These are phyloP conservation scores for Eimeria necatrix DNA, from an alignment of 169 alveolate genomes.

Conservation along the genomic window DNA sequence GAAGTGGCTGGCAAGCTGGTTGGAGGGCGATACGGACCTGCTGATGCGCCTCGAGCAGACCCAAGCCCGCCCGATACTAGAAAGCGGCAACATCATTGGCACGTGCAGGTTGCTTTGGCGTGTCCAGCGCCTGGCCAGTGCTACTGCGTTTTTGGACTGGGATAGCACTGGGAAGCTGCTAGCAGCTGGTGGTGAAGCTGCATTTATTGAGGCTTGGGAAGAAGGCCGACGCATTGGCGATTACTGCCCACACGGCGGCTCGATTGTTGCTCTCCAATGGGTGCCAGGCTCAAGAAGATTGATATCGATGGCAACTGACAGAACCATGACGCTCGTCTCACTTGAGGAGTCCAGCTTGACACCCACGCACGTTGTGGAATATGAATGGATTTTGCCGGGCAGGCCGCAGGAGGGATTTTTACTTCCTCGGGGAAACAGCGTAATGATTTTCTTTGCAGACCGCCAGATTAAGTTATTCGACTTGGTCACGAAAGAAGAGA, in stretches of 20 bases:
- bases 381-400: conserved; percentile 64
- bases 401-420: conserved; percentile 69
- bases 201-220: conserved; percentile 68
- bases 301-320: conserved; percentile 63
- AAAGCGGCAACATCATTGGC: conserved; percentile 59
- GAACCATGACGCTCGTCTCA: conserved; percentile 49
- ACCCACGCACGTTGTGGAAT: conserved; percentile 56
- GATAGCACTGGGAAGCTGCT: conserved; percentile 65
- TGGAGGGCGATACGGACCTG: conserved; percentile 44
- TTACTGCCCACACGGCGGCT: conserved; percentile 62
- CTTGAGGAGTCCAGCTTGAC: conserved; percentile 17
- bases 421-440: conserved; percentile 11
- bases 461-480: conserved; percentile 61
- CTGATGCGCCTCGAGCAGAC: conserved; percentile 68
- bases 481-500: conserved; percentile 56
- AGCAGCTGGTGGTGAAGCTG: conserved; percentile 58
- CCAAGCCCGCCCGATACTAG: conserved; percentile 56
- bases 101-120: conserved; percentile 63
- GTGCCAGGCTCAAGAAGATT: conserved; percentile 36
- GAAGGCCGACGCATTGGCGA: conserved; percentile 68
- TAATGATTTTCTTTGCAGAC: conserved; percentile 58
- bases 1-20: conserved; percentile 44
- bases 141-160: conserved; percentile 67
- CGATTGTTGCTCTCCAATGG: conserved; percentile 71
- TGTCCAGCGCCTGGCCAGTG: conserved; percentile 54